Evolutionary conservation across 306 rosid species (phyloP).

Genomic region (Bauhinia variegata): DNA sequence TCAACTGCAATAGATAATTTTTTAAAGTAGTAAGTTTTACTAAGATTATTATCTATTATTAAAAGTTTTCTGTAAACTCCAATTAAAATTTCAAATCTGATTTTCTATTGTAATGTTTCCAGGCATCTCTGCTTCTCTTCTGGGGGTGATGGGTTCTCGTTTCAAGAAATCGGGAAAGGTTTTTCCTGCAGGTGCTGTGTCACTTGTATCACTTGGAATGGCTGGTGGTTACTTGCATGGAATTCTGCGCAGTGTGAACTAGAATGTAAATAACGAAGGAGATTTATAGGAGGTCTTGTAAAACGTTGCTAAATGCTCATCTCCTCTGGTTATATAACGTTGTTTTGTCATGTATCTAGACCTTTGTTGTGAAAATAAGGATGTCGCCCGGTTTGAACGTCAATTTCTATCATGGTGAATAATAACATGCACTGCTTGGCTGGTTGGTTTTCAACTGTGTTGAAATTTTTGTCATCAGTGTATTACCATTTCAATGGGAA

Average conservation of each 20-base stretch:
- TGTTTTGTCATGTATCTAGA: constrained; percentile 26
- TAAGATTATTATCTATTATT: too few relatives aligned
- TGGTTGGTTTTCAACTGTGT: constrained; percentile 13
- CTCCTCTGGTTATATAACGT: constrained; percentile 11
- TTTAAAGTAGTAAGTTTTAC: not conserved
- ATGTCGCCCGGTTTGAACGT: constrained; percentile 26
- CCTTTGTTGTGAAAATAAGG: constrained; percentile 37
- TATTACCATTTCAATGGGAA: not conserved
- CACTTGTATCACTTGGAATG: constrained; percentile 88
- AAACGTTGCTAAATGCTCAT: constrained; percentile 32
- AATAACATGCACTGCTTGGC: not conserved
- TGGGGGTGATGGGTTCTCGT: constrained; percentile 94
- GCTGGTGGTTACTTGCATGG: constrained; percentile 96
- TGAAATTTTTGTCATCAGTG: not conserved
- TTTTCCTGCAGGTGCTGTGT: constrained; percentile 94
- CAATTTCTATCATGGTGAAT: not conserved
- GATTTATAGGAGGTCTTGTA: constrained; percentile 32
- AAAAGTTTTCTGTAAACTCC: too few relatives aligned
- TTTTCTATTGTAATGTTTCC: constrained; percentile 21
- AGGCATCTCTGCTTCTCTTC: constrained; percentile 92
- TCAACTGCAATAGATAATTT: not conserved
- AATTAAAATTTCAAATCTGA: not conserved
- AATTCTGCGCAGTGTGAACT: constrained; percentile 76
- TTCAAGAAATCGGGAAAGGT: constrained; percentile 90
- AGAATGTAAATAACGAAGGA: constrained; percentile 37